Conservation (phyloP, 345 rosid species). For the Bruguiera sexangula region DNA sequence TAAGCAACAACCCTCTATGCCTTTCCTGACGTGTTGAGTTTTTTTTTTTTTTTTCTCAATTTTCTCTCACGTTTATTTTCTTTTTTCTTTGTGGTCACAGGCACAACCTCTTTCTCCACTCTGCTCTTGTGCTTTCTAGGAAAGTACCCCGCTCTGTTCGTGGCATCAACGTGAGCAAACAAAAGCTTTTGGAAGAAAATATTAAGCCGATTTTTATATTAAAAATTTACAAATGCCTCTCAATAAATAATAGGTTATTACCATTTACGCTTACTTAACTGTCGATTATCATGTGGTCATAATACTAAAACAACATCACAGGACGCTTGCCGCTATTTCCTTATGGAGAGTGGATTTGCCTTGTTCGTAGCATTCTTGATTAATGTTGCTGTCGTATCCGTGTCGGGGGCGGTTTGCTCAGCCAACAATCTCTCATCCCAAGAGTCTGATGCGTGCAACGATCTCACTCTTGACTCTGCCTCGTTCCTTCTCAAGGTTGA, state of each 20-base stretch:
- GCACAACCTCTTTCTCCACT: conserved; percentile 45
- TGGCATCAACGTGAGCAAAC: conserved; percentile 42
- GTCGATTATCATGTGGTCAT: not conserved
- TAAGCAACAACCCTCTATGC: conserved; percentile 2
- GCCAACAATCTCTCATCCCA: conserved; percentile 26
- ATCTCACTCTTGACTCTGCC: conserved; percentile 62
- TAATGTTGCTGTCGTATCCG: conserved; percentile 52
- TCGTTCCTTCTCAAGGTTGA: conserved; percentile 67
- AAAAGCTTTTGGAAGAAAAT: not conserved
- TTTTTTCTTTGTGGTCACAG: conserved; percentile 17
- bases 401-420: conserved; percentile 53
- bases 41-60: not conserved
- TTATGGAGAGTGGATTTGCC: conserved; percentile 62
- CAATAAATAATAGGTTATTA: not conserved
- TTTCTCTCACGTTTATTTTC: not conserved
- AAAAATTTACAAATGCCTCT: too few relatives aligned
- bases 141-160: conserved; percentile 43
- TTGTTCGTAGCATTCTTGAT: conserved; percentile 59
- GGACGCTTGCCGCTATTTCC: conserved; percentile 61
- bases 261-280: not conserved
- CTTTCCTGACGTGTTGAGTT: not conserved
- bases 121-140: conserved; percentile 40
- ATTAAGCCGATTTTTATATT: too few relatives aligned
- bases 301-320: conserved; percentile 15
- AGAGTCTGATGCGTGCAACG: conserved; percentile 29